phyloP scores from a whole-genome alignment of 371 early-diverging fungal genomes.

The Mucor circinelloides region DNA sequence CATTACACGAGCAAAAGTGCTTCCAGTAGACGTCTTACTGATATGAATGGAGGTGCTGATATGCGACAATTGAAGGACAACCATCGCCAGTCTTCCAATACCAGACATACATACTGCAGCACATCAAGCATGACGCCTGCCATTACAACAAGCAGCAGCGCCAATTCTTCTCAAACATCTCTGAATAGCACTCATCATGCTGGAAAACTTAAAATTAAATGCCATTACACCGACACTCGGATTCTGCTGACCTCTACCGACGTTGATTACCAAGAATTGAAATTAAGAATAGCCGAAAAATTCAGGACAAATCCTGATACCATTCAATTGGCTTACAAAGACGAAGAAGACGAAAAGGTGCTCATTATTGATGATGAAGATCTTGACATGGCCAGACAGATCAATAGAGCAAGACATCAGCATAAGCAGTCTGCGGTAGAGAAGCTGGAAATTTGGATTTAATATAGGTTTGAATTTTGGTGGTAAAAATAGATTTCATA shows the following conservation, averaged over 20 bases:
- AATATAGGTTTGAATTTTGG: background rate
- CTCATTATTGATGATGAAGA: slow-evolving; percentile 92
- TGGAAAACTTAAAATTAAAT: slow-evolving; percentile 74
- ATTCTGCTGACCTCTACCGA: slow-evolving; percentile 65
- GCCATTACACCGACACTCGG: slow-evolving; percentile 74
- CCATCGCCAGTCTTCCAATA: background rate
- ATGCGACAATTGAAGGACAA: background rate
- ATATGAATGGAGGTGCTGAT: background rate
- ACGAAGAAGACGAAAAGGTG: slow-evolving; percentile 85
- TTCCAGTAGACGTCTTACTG: background rate
- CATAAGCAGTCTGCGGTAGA: slow-evolving; percentile 28
- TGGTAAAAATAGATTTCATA: background rate
- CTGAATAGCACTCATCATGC: background rate
- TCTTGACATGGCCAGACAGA: slow-evolving; percentile 76
- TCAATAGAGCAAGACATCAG: slow-evolving; percentile 46
- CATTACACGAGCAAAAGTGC: background rate
- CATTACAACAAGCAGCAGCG: background rate
- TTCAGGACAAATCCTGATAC: slow-evolving; percentile 39
- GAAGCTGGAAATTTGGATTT: slow-evolving; percentile 63
- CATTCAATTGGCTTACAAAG: slow-evolving; percentile 78
- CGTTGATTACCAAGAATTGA: slow-evolving; percentile 63
- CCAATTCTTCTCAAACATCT: slow-evolving; percentile 10
- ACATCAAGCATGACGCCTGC: background rate
- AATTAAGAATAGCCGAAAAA: slow-evolving; percentile 67
- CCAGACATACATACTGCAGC: background rate